A percentile compares a stretch with the other conserved stretches of the same genome.
phyloP scores from a whole-genome alignment of 495 filamentous ascomycete species.

The Neurospora africana region DNA sequence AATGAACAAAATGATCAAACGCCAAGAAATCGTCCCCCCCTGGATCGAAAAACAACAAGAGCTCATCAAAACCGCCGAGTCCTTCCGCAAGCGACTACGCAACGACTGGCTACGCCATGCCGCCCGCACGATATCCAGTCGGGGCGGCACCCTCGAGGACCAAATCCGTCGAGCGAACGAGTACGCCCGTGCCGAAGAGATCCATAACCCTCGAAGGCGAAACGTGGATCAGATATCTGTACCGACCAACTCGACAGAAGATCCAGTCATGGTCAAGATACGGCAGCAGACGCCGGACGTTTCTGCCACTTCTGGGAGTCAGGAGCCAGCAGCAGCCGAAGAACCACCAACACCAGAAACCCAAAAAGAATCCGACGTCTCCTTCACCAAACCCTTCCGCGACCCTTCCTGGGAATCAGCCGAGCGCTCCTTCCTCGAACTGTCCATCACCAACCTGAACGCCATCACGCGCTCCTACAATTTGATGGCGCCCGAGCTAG shows the following conservation, averaged over 20 bases:
- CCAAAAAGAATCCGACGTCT: conserved; percentile 9
- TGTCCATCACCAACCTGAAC: conserved; percentile 74
- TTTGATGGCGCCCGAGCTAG: conserved; percentile 80
- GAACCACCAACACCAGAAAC: background rate
- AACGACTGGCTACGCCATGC: conserved; percentile 84
- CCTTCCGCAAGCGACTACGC: conserved; percentile 64
- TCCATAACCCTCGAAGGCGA: conserved; percentile 38
- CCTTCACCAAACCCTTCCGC: conserved; percentile 44
- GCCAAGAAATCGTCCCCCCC: conserved; percentile 72
- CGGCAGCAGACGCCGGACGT: conserved; percentile 18
- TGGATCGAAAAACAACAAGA: conserved; percentile 99
- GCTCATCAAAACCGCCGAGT: conserved; percentile 52
- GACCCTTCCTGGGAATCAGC: conserved; percentile 56
- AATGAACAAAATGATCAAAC: conserved; percentile 97
- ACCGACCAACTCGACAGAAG: conserved; percentile 36
- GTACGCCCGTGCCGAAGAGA: conserved; percentile 64
- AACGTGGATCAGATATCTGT: conserved; percentile 38
- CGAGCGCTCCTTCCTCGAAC: conserved; percentile 66
- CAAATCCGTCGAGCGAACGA: conserved; percentile 63
- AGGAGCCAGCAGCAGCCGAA: background rate
- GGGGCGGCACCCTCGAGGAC: conserved; percentile 64
- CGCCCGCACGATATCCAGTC: conserved; percentile 65
- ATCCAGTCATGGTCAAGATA: conserved; percentile 37
- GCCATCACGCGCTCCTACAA: conserved; percentile 79
- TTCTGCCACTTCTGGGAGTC: background rate